Base-by-base conservation (phyloP, 2,329 filamentous ascomycete species). In the Colletotrichum lupini region DNA sequence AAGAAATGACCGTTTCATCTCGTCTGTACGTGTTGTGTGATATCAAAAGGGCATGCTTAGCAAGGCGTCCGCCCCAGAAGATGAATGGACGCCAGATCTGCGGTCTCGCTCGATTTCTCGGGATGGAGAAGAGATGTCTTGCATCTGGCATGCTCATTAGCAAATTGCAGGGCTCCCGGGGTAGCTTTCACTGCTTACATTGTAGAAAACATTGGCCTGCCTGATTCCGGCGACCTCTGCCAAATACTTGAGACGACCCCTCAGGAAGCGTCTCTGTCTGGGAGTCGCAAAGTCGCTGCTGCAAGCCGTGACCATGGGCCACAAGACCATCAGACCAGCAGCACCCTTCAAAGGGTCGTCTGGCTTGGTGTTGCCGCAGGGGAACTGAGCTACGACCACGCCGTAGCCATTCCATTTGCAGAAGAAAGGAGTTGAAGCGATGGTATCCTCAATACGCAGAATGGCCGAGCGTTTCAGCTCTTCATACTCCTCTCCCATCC, bases 331-430 rank as follows among this genome's bases (percentile, higher is more conserved):
- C 65, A 76, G 32, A n/a, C 76, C 74, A 28, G 76, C 71, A 26
- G 75, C 75, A 2, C 76, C 74, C 74, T 76, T 77, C 2, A 69
- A n/a, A 19, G 72, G 74, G 7, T 75, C 73, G 22, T 65, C 57
- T 12, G 67, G 53, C 56, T 49, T 71, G 55, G 68, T 66, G 35
- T 32, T 61, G 22, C 76, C 76, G 28, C 73, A 74, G 1, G 74
- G 68, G 22, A 77, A 77, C 52, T 74, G 72, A 19, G 75, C 60
- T 19, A 59, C 67, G 5, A 68, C 70, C 30, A 57, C 56, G 16
- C 75, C 75, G 4, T 61, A 73, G n/a, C 75, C 76, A 46, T 76
- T 76, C 74, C 75, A 77, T 24, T 68, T 68, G 64, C 75, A 77
- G 49, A 74, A 75, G 22, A 70, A 77, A 24, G 76, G 76, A 32